Conservation (phyloP, 2,329 filamentous ascomycete species). For the Fusarium verticillioides region DNA sequence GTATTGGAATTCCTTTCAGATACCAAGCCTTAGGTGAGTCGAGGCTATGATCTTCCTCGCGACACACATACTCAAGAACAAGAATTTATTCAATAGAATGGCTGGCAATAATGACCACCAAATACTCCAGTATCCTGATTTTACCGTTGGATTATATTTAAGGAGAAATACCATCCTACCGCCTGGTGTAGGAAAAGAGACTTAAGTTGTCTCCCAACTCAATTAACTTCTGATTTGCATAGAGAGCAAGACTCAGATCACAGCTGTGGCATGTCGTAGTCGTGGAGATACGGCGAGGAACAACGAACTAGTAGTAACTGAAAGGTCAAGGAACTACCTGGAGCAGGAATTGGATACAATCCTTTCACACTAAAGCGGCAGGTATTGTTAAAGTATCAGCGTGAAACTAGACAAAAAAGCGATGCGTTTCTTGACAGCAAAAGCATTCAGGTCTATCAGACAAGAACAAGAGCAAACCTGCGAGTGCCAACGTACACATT, state of each 20-base stretch:
- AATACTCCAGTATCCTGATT: neutral
- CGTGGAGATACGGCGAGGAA: neutral
- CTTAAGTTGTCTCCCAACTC: neutral
- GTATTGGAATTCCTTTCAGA: too few relatives aligned
- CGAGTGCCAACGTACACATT: conserved; percentile 27
- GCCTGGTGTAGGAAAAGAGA: conserved; percentile 2
- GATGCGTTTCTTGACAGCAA: conserved; percentile 17
- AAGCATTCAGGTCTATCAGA: conserved; percentile 26
- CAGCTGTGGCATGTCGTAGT: neutral
- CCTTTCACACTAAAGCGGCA: neutral
- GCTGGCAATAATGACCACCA: neutral
- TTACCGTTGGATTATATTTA: too few relatives aligned
- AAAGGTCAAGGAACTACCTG: neutral
- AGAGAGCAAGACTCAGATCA: neutral
- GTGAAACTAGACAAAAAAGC: conserved; percentile 13
- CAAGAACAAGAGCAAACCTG: conserved; percentile 28
- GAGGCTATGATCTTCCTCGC: neutral
- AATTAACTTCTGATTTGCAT: neutral
- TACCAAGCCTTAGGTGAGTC: neutral
- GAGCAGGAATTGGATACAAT: neutral
- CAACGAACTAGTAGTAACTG: neutral
- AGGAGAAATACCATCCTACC: neutral
- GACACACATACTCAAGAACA: neutral
- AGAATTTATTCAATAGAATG: neutral
- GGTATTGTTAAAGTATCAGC: neutral